Evolutionary conservation across 2,329 filamentous ascomycete genomes (phyloP).

Genomic region (Colletotrichum tabaci): DNA sequence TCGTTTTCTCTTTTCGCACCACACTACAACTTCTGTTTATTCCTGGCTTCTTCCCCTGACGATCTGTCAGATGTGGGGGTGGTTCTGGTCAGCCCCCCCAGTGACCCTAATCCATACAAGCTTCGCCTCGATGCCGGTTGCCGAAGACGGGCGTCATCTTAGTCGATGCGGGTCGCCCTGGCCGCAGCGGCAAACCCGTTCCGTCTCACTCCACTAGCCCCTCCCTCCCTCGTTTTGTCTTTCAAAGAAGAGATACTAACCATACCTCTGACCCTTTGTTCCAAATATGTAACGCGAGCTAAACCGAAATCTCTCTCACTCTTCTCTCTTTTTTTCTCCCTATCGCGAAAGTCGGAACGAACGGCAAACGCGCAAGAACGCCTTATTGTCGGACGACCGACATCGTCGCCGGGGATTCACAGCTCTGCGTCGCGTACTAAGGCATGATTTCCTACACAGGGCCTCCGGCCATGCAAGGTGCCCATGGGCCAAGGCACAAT

Average conservation of each 20-base stretch:
- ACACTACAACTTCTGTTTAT: neutral
- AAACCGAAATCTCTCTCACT: conserved; percentile 23
- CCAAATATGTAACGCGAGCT: conserved; percentile 34
- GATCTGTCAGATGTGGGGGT: conserved; percentile 1
- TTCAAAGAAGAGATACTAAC: conserved; percentile 12
- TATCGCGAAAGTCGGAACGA: conserved; percentile 11
- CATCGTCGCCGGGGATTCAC: conserved; percentile 11
- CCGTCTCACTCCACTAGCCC: too few relatives aligned
- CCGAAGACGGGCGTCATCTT: neutral
- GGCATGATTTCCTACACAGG: neutral
- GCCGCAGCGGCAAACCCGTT: conserved; percentile 12
- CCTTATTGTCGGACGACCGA: conserved; percentile 2
- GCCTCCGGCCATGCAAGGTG: neutral
- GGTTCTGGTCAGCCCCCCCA: neutral
- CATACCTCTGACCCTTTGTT: conserved; percentile 19
- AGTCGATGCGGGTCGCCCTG: neutral
- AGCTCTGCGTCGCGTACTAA: neutral
- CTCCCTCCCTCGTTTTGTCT: too few relatives aligned
- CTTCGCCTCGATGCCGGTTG: conserved; percentile 7
- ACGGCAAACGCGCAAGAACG: conserved; percentile 13
- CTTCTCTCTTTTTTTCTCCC: too few relatives aligned
- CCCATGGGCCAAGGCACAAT: neutral
- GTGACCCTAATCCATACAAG: neutral
- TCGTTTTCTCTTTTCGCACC: neutral
- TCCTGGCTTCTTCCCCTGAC: neutral